Percentiles rank a stretch among this genome's conserved stretches.
Evolutionary conservation across 768 basidiomycete genomes (phyloP).

Genomic region (Lanmaoa pseudosensibilis): DNA sequence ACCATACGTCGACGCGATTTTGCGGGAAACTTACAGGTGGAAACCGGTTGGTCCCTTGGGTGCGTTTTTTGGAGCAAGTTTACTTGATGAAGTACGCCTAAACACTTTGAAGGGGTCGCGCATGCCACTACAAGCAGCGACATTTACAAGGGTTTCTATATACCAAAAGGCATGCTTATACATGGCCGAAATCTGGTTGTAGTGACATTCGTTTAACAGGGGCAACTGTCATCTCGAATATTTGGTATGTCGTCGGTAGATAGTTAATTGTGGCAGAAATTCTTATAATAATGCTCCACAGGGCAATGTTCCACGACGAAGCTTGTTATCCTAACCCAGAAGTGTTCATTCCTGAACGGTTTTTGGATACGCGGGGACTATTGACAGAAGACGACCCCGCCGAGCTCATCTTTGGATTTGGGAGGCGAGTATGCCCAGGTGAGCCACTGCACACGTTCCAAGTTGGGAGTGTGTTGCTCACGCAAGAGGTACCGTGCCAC

Average conservation of each 20-base stretch:
- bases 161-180: slow-evolving; percentile 43
- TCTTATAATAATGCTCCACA: neutral
- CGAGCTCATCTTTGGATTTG: slow-evolving; percentile 9
- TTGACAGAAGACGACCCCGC: slow-evolving; percentile 4
- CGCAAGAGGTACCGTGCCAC: neutral
- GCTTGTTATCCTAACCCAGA: slow-evolving; percentile 10
- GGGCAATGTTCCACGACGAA: slow-evolving; percentile 9
- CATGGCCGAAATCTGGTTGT: neutral
- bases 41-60: neutral
- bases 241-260: slow-evolving; percentile 4
- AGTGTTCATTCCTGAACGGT: slow-evolving; percentile 15
- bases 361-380: neutral
- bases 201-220: neutral
- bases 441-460: neutral
- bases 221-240: neutral
- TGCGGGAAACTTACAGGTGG: slow-evolving; percentile 10
- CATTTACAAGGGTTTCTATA: slow-evolving; percentile 44
- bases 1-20: slow-evolving; percentile 9
- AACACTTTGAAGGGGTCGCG: slow-evolving; percentile 4
- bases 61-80: neutral
- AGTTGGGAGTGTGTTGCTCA: neutral
- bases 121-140: slow-evolving; percentile 37
- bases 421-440: slow-evolving; percentile 9
- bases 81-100: neutral
- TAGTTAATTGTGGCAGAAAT: neutral